Conservation (phyloP, 2,329 filamentous ascomycete species). For the Trichoderma sp. region DNA sequence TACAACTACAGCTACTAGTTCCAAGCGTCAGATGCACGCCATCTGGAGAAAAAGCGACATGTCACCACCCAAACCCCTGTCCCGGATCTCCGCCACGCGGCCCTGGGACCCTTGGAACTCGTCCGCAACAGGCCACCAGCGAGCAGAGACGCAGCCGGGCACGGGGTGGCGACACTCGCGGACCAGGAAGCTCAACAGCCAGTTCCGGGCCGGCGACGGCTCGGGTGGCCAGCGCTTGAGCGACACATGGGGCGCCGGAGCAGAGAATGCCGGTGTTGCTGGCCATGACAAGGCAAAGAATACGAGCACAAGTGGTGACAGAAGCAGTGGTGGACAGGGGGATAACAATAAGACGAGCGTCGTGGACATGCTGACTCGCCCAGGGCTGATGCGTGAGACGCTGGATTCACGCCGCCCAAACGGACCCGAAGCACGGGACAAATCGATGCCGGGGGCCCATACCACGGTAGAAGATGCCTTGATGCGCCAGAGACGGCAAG, state of each 20-base stretch:
- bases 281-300: not conserved
- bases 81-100: slow-evolving; percentile 44
- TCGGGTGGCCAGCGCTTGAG: slow-evolving; percentile 60
- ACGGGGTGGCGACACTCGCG: slow-evolving; percentile 72
- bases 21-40: not conserved
- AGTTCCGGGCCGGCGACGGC: slow-evolving; percentile 60
- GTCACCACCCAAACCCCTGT: slow-evolving; percentile 24
- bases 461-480: slow-evolving; percentile 25
- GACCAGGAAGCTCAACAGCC: slow-evolving; percentile 66
- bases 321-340: slow-evolving; percentile 36
- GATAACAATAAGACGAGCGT: slow-evolving; percentile 47
- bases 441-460: not conserved
- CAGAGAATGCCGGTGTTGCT: slow-evolving; percentile 52
- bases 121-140: slow-evolving; percentile 75
- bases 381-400: slow-evolving; percentile 33
- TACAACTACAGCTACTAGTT: not conserved
- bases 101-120: slow-evolving; percentile 72
- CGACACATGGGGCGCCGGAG: slow-evolving; percentile 67
- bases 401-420: not conserved
- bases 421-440: not conserved
- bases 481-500: slow-evolving; percentile 33
- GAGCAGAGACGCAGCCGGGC: slow-evolving; percentile 65
- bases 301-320: not conserved
- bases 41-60: slow-evolving; percentile 12
- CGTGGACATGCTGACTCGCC: slow-evolving; percentile 54